phyloP scores from a whole-genome alignment of 371 early-diverging fungal species.

The Mucor circinelloides region DNA sequence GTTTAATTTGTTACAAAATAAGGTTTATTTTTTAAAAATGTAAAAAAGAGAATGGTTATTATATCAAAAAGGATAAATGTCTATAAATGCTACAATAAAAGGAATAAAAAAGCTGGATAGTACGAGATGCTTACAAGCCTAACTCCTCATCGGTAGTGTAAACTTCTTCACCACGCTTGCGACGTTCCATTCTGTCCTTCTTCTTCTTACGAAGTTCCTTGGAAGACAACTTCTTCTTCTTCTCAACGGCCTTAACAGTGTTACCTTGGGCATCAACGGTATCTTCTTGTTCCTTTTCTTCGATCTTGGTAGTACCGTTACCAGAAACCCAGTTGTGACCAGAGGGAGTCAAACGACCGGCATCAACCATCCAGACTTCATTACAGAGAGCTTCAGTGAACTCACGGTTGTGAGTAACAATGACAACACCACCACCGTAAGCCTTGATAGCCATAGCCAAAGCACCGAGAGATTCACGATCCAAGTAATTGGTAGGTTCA shows the following conservation, averaged over 20 bases:
- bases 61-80: background rate
- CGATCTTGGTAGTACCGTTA: conserved; percentile 42
- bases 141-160: conserved; percentile 51
- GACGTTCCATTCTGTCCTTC: conserved; percentile 61
- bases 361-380: conserved; percentile 79
- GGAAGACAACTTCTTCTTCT: conserved; percentile 54
- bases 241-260: conserved; percentile 48
- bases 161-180: conserved; percentile 62
- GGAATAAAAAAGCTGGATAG: conserved; percentile 1
- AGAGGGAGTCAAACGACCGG: conserved; percentile 58
- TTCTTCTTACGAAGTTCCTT: conserved; percentile 59
- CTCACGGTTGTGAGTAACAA: conserved; percentile 77
- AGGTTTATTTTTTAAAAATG: background rate
- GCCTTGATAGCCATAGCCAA: conserved; percentile 66
- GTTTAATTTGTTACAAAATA: background rate
- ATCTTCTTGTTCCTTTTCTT: conserved; percentile 46
- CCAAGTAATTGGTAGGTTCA: conserved; percentile 88
- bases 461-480: conserved; percentile 78
- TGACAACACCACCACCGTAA: conserved; percentile 78
- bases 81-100: background rate
- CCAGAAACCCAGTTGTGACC: conserved; percentile 59
- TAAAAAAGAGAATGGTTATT: background rate
- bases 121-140: conserved; percentile 23
- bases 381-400: conserved; percentile 72
- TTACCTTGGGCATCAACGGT: conserved; percentile 57